phyloP scores from a whole-genome alignment of 345 rosid genomes.

The Syzygium aromaticum region DNA sequence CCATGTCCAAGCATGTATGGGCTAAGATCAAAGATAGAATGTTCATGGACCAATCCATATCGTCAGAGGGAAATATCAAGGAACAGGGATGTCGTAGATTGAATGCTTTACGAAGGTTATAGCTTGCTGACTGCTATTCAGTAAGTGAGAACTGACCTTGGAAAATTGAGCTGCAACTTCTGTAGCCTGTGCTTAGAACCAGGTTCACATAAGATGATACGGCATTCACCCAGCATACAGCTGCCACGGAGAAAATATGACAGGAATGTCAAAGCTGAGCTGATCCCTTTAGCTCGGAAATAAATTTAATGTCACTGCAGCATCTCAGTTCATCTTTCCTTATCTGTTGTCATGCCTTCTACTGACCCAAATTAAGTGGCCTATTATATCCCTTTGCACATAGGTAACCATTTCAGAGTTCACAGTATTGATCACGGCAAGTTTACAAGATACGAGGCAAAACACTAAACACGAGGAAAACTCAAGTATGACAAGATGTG shows the following conservation, averaged over 20 bases:
- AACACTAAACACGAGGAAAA: not conserved
- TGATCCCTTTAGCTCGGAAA: not conserved
- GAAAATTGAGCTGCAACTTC: slow-evolving; percentile 92
- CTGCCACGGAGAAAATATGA: slow-evolving; percentile 20
- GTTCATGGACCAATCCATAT: not conserved
- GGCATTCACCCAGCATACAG: slow-evolving; percentile 88
- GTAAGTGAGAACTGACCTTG: slow-evolving; percentile 42
- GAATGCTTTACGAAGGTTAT: not conserved
- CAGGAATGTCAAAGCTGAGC: not conserved
- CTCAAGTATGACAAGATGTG: not conserved
- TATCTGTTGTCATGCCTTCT: not conserved
- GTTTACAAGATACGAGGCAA: not conserved
- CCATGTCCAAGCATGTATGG: not conserved
- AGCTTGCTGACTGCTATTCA: not conserved
- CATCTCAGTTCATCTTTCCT: not conserved
- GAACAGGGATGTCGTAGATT: not conserved
- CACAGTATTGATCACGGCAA: not conserved
- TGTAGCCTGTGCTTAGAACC: slow-evolving; percentile 78
- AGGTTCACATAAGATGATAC: slow-evolving; percentile 75
- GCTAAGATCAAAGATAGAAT: not conserved
- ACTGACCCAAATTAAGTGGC: not conserved
- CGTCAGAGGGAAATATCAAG: not conserved
- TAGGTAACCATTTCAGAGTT: not conserved
- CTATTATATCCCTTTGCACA: not conserved
- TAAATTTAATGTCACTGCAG: not conserved